These are phyloP conservation scores for Fusarium floridanum DNA, from an alignment of 2,329 filamentous ascomycete species.

Conservation along the genomic window DNA sequence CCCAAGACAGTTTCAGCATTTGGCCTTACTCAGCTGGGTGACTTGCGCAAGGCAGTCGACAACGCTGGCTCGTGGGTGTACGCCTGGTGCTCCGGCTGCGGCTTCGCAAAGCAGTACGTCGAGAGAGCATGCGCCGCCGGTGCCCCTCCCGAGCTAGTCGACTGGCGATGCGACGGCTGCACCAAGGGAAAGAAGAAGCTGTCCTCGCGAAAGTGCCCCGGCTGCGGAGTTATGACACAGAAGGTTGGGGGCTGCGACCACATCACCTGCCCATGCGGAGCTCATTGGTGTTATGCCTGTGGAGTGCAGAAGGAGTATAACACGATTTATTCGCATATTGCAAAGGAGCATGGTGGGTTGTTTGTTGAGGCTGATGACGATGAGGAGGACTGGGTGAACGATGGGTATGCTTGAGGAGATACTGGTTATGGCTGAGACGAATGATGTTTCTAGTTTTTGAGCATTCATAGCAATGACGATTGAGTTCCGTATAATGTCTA, in stretches of 20 bases:
- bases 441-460: not conserved
- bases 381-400: conserved; percentile 27
- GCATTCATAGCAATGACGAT: not conserved
- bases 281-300: conserved; percentile 58
- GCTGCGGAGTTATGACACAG: conserved; percentile 53
- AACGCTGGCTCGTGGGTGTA: conserved; percentile 61
- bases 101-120: conserved; percentile 56
- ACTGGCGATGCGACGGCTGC: conserved; percentile 60
- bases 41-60: conserved; percentile 55
- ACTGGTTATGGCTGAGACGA: not conserved
- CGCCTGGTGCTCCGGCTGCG: conserved; percentile 61
- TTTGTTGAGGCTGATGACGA: conserved; percentile 41
- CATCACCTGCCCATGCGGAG: conserved; percentile 53
- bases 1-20: conserved; percentile 53
- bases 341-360: conserved; percentile 48
- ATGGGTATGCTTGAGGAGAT: not conserved
- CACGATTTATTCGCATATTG: conserved; percentile 56
- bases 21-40: conserved; percentile 54
- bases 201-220: conserved; percentile 51
- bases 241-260: conserved; percentile 56
- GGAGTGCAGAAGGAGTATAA: conserved; percentile 43
- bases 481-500: not conserved
- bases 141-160: conserved; percentile 51
- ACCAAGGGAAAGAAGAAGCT: conserved; percentile 1
- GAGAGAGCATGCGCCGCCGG: conserved; percentile 60